phyloP scores from a whole-genome alignment of 108 stramenopile species.

The Pseudonitzschia delicatissima region DNA sequence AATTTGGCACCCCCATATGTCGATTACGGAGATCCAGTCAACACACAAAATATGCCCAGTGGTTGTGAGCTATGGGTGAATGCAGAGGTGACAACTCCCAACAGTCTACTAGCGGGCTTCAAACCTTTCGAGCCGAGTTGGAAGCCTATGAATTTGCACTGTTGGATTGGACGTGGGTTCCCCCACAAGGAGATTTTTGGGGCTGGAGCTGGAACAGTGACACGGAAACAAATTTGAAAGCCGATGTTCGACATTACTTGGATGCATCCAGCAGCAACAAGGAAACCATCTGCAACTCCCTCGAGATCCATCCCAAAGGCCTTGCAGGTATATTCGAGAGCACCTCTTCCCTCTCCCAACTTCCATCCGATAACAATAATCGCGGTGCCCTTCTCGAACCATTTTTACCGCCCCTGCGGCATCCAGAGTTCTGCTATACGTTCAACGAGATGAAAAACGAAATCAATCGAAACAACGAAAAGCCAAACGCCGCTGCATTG shows the following conservation, averaged over 20 bases:
- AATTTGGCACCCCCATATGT: too few relatives aligned
- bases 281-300: slow-evolving; percentile 6
- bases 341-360: neutral
- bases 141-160: neutral
- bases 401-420: slow-evolving; percentile 39
- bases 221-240: neutral
- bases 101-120: neutral
- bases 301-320: slow-evolving; percentile 26
- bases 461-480: neutral
- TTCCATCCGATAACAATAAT: neutral
- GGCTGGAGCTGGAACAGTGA: neutral
- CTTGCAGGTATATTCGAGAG: slow-evolving; percentile 3
- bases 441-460: neutral
- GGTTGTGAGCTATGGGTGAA: slow-evolving; percentile 1
- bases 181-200: neutral
- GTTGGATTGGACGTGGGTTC: neutral
- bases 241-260: neutral
- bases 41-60: neutral
- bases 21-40: neutral
- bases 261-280: neutral
- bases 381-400: slow-evolving; percentile 31
- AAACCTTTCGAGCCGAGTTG: neutral
- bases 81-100: neutral
- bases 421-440: slow-evolving; percentile 32
- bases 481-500: neutral